These are phyloP conservation scores for Cichorium intybus DNA, from an alignment of 140 eudicot genomes.

Conservation along the genomic window DNA sequence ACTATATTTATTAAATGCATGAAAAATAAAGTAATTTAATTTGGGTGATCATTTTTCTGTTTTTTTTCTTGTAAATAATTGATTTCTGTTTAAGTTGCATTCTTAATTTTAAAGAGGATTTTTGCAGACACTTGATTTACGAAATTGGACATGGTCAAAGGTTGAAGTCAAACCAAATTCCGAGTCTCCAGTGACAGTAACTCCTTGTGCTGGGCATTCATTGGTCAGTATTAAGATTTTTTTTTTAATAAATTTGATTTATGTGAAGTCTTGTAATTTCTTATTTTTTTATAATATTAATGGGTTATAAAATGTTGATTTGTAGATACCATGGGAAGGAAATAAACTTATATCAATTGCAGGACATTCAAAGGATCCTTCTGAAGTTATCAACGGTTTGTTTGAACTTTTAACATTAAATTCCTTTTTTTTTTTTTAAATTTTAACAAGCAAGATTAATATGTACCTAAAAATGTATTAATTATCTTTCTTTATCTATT, in stretches of 20 bases:
- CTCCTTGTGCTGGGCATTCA: constrained; percentile 96
- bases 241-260: background rate
- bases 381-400: constrained; percentile 80
- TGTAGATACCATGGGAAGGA: constrained; percentile 93
- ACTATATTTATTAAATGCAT: no score
- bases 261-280: no score
- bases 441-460: background rate
- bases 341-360: constrained; percentile 92
- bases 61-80: no score
- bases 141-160: constrained; percentile 93
- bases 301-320: no score
- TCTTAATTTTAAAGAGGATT: no score
- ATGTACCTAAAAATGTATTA: background rate
- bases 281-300: no score
- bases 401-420: constrained; percentile 23
- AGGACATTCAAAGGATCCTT: constrained; percentile 96
- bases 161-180: constrained; percentile 63
- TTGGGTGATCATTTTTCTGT: no score
- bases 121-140: constrained; percentile 81
- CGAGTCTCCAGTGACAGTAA: constrained; percentile 40
- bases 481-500: background rate
- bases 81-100: no score
- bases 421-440: background rate
- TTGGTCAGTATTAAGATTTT: constrained; percentile 60
- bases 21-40: no score